These are phyloP conservation scores for Hygrophoropsis aurantiaca DNA, from an alignment of 768 basidiomycete genomes.

Conservation along the genomic window DNA sequence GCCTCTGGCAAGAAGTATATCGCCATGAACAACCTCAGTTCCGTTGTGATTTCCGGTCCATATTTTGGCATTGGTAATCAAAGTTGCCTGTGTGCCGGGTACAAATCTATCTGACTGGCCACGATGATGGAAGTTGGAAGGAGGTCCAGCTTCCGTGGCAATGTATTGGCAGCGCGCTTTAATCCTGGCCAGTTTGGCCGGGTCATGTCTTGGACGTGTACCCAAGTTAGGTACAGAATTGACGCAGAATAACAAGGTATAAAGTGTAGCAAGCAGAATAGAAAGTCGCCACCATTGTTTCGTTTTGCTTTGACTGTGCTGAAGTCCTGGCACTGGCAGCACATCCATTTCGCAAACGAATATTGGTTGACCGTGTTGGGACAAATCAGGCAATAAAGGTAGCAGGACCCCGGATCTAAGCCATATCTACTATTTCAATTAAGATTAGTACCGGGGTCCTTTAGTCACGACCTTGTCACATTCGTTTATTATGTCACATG, in stretches of 20 bases:
- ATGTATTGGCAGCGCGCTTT: constrained; percentile 4
- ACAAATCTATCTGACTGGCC: constrained; percentile 64
- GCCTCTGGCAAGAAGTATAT: constrained; percentile 68
- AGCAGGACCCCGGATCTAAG: not conserved
- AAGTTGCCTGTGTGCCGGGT: constrained; percentile 60
- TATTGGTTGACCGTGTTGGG: too few relatives aligned
- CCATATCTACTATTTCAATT: not conserved
- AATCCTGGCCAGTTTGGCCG: not conserved
- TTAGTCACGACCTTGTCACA: not conserved
- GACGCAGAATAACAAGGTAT: not conserved
- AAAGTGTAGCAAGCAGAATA: not conserved
- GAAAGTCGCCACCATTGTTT: not conserved
- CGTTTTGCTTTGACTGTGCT: too few relatives aligned
- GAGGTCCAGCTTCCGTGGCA: constrained; percentile 34
- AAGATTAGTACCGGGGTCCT: constrained; percentile 1
- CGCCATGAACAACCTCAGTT: constrained; percentile 53
- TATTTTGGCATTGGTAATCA: constrained; percentile 71
- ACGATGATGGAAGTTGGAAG: constrained; percentile 45
- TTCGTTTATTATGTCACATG: too few relatives aligned
- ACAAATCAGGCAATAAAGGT: too few relatives aligned
- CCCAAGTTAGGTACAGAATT: too few relatives aligned
- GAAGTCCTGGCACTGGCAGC: too few relatives aligned
- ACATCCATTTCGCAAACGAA: too few relatives aligned
- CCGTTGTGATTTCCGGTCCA: constrained; percentile 62
- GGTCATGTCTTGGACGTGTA: too few relatives aligned